These are phyloP conservation scores for Chalciporus piperatoides DNA, from an alignment of 1,284 basidiomycete genomes.

Conservation along the genomic window DNA sequence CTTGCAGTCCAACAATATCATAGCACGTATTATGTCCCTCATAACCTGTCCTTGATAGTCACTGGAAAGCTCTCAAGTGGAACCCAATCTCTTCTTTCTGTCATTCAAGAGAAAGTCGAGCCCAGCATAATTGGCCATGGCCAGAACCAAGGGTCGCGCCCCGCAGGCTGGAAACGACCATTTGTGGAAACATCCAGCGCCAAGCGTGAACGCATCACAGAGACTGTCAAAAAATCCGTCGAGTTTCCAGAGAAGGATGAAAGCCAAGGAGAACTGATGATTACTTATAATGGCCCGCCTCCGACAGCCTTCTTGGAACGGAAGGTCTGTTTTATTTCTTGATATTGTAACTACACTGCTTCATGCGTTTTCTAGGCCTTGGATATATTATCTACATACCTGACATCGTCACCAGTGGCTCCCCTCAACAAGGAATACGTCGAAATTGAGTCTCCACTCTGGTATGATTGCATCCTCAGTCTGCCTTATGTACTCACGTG, in stretches of 20 bases:
- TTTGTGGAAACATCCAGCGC: slow-evolving; percentile 88
- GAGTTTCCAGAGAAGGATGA: slow-evolving; percentile 99
- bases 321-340: slow-evolving; percentile 48
- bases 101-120: slow-evolving; percentile 80
- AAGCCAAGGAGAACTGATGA: slow-evolving; percentile 84
- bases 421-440: slow-evolving; percentile 93
- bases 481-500: slow-evolving; percentile 18
- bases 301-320: slow-evolving; percentile 73
- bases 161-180: slow-evolving; percentile 88
- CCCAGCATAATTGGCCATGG: slow-evolving; percentile 74
- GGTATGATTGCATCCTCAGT: slow-evolving; percentile 38
- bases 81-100: slow-evolving; percentile 64
- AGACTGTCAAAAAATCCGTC: slow-evolving; percentile 61
- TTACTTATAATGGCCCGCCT: slow-evolving; percentile 79
- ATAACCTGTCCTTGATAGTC: slow-evolving; percentile 87
- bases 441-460: slow-evolving; percentile 88
- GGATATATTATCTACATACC: slow-evolving; percentile 83
- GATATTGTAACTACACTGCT: not conserved
- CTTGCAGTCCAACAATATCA: slow-evolving; percentile 86
- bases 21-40: slow-evolving; percentile 87
- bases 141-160: slow-evolving; percentile 62
- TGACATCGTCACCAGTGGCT: slow-evolving; percentile 86
- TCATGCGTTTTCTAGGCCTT: slow-evolving; percentile 54
- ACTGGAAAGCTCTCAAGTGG: slow-evolving; percentile 75
- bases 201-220: slow-evolving; percentile 52